Evolutionary conservation across 2,329 filamentous ascomycete species (phyloP), one percentile per base, ranked within the genome.

Genomic region (Botrytis squamosa): DNA sequence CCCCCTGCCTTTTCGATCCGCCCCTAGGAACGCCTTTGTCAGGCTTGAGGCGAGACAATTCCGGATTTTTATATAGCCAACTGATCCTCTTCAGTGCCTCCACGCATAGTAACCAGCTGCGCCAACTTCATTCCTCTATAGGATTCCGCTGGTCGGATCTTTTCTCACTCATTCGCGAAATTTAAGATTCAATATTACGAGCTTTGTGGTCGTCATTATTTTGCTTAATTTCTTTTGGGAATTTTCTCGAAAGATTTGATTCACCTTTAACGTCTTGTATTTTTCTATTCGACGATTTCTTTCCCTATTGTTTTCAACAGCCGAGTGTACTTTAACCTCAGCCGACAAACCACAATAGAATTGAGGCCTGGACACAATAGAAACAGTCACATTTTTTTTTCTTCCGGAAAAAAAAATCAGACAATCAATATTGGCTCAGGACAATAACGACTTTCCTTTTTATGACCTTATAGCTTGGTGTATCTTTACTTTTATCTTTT

Each of bases 131-230:
- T 57, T 72, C 71, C 29, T 33, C 52, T 44, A 68, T 33, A 72
- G 71, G 71, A 72, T 72, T 72, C 71, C 71, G 71, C 71, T 49
- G 71, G 71, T 49, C 71, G 71, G 71, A 72, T 68, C 38, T 68
- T 69, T 72, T 72, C 71, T 72, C 63, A 69, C 71, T 49, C 71
- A 38, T 60, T 72, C 49, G 33, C 71, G 62, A 72, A 72, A 72
- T 72, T 72, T 46, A 22, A 69, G 18, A 60, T 72, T 52, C 64
- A 49, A 68, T 72, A 72, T 72, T 72, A 72, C 55, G 44, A 72
- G 71, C 65, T 38, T 57, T n/a, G 16, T 72, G 22, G 64, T 46
- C 70, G 38, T 65, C 59, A 65, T 40, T 66, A 8, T n/a, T 64
- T 64, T 63, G 65, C 44, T 64, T 71, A 38, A 44, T 72, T 57